Conservation (phyloP, 2,329 filamentous ascomycete genomes). For the Microdochium bolleyi region DNA sequence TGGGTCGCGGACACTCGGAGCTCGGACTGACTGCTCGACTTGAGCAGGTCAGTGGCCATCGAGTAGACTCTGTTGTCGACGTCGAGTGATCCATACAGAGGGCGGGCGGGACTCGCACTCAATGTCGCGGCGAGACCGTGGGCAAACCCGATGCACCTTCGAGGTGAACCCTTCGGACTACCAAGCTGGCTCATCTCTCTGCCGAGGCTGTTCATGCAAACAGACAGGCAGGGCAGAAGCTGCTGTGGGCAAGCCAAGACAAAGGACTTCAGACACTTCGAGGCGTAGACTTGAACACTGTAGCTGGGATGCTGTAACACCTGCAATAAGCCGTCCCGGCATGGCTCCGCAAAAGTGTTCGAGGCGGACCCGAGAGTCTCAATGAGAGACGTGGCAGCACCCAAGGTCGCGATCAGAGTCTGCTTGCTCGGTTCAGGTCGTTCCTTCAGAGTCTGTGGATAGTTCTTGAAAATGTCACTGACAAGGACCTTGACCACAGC, state of each 20-base stretch:
- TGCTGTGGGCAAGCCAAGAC: conserved; percentile 89
- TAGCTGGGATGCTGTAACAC: conserved; percentile 93
- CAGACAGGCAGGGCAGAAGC: conserved; percentile 80
- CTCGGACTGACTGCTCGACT: conserved; percentile 86
- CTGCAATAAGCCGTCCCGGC: conserved; percentile 80
- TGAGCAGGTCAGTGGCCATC: conserved; percentile 85
- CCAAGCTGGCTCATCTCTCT: conserved; percentile 75
- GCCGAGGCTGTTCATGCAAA: conserved; percentile 92
- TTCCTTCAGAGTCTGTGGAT: conserved; percentile 82
- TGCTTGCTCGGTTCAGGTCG: conserved; percentile 84
- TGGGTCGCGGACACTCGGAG: conserved; percentile 87
- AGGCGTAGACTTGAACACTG: conserved; percentile 85
- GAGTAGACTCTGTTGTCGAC: conserved; percentile 87
- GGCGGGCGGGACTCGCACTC: conserved; percentile 80
- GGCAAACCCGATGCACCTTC: conserved; percentile 82
- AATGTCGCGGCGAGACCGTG: conserved; percentile 86
- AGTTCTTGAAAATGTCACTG: conserved; percentile 88
- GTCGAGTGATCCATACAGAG: conserved; percentile 89
- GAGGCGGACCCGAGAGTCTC: conserved; percentile 74
- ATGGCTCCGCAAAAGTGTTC: conserved; percentile 69
- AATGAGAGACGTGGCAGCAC: conserved; percentile 72
- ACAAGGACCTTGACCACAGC: conserved; percentile 74
- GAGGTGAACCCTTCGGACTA: conserved; percentile 67
- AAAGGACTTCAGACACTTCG: conserved; percentile 78
- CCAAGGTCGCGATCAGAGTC: conserved; percentile 69